Evolutionary conservation across 1,284 basidiomycete genomes (phyloP), one percentile per base, ranked within the genome.

Genomic region (Cronartium quercuum): DNA sequence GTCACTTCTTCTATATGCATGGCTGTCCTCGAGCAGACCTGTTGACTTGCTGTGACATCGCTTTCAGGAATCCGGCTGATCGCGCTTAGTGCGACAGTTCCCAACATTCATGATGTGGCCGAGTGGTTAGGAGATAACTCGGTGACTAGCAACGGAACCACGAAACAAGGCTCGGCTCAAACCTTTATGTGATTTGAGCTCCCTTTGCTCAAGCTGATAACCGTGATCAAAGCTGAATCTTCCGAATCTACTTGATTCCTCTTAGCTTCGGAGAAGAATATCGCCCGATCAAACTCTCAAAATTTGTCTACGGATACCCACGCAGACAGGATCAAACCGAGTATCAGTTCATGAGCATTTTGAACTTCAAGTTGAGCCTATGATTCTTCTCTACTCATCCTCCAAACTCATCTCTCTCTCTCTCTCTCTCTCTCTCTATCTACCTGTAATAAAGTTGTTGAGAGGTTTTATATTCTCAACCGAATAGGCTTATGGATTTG

Each of bases 51-150:
- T 57, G 10, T 51, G 40, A 6, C 21, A 29, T 55, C 76, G 76
- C 37, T 74, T n/a, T 83, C 84, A 1, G 82, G 83, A 0, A 87
- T 91, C 24, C 88, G 94, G 5, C 92, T 97, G 80, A 83, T 97
- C 37, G 87, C 95, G 6, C 87, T 97, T 37, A 95, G 93, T 0
- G 95, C 95, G 0, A 97, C 95, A 0, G 90, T 93, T 0, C 95
- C 95, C 0, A 98, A 98, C 78, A 90, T 94, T 68, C 84, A 87
- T 51, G 95, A 98, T 79, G 88, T 98, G 35, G 93, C 93, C 0
- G 82, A 84, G 62, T 98, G 94, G 95, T 88, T 98, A 66, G 89
- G 90, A n/a, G 81, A 82, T 12, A 63, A 69, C 12, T 76, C 75
- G 29, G 75, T 65, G 21, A 68, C 64, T 29, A 29, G 29, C 29